Base-by-base conservation (phyloP, 2,329 filamentous ascomycete species). In the Dothidotthia symphoricarpi region DNA sequence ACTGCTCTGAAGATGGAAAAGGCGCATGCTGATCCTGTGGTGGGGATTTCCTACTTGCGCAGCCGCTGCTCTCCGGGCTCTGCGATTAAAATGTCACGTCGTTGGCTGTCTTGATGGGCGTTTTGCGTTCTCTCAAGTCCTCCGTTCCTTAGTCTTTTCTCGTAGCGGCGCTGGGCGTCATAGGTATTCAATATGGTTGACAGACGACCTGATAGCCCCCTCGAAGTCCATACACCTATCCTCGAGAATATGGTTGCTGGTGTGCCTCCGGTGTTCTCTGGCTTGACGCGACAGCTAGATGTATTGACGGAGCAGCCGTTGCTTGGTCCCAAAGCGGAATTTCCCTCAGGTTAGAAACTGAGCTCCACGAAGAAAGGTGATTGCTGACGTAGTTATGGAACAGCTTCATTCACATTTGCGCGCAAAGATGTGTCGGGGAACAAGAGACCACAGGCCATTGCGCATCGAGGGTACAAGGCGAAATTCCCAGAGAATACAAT, bases 401-500 rank as follows among this genome's bases (percentile, higher is more conserved):
- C 39, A 68, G 67, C 64, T 39, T 43, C 47, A 6, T 68, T 68
- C 47, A 49, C 63, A 9, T 59, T 57, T 43, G 66, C 60, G 16
- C 53, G 45, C 11, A 64, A 60, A 50, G 54, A 63, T 59, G 59
- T 55, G 6, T 56, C 58, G 31, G 63, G 66, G 17, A 62, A 54
- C 17, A 56, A 53, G 34, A 64, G 81, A 33, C 86, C 87, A 1
- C 84, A 88, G 61, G 77, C 81, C 38, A 88, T 93, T 47, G 85
- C 84, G 1, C 87, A 91, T 69, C 76, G 87, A 40, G 87, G 87
- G 29, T 88, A 83, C 74, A 91, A 87, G 62, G 81, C 82, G 1
- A 75, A 75, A 34, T 86, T 77, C 51, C 88, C 91, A 0, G 91
- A 97, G 67, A 97, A 97, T 68, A 85, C 86, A 2, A 81, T 96